Evolutionary conservation across 2,329 filamentous ascomycete species (phyloP).

Genomic region (Sclerotinia spermophila): DNA sequence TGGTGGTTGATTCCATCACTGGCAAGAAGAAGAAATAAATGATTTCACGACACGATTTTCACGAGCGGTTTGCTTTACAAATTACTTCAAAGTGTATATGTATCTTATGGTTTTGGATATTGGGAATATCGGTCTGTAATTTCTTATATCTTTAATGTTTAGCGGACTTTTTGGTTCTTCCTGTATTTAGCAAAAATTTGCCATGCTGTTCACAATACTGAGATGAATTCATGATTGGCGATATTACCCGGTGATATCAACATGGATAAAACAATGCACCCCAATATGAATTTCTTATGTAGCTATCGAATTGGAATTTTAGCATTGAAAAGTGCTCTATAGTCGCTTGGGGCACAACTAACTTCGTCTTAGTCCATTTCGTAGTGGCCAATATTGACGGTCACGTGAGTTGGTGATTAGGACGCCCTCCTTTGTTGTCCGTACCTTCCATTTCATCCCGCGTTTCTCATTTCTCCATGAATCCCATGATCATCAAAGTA

Average conservation of each 20-base stretch:
- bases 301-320: not conserved
- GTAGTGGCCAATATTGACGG: not conserved
- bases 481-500: not conserved
- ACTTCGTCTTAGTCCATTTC: not conserved
- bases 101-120: slow-evolving; percentile 13
- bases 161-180: not conserved
- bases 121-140: not conserved
- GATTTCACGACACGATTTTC: slow-evolving; percentile 11
- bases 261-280: too few species aligned
- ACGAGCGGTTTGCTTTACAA: not conserved
- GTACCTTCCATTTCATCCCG: not conserved
- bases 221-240: not conserved
- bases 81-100: slow-evolving; percentile 5
- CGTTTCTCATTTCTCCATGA: not conserved
- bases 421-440: not conserved
- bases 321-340: not conserved
- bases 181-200: slow-evolving; percentile 14
- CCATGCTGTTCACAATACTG: not conserved
- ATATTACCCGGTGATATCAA: too few species aligned
- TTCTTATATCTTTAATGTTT: not conserved
- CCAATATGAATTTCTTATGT: too few species aligned
- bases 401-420: not conserved
- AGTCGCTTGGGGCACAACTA: not conserved
- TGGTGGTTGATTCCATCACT: slow-evolving; percentile 42
- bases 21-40: slow-evolving; percentile 43